Evolutionary conservation across 1,284 basidiomycete species (phyloP).

Genomic region (Sutorius eximius): DNA sequence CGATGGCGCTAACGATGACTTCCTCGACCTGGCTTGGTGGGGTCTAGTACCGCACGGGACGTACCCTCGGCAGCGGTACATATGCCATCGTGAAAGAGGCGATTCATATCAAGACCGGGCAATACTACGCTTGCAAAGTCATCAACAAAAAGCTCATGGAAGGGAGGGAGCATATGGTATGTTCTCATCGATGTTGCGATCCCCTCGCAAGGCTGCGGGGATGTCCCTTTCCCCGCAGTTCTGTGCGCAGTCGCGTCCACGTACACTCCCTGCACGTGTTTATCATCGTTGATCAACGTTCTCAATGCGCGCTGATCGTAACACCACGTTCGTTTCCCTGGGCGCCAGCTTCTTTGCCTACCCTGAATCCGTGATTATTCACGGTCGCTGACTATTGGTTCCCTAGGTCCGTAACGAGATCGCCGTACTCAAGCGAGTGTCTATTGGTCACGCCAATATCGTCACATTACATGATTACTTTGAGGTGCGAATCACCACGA

Average conservation of each 20-base stretch:
- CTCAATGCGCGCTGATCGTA: constrained; percentile 12
- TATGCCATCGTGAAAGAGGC: constrained; percentile 95
- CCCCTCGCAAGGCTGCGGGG: background rate
- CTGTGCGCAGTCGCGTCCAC: constrained; percentile 2
- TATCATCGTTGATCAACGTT: constrained; percentile 4
- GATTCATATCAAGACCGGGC: constrained; percentile 90
- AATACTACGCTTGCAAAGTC: constrained; percentile 90
- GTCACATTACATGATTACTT: constrained; percentile 97
- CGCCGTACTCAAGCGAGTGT: constrained; percentile 90
- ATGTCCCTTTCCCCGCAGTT: background rate
- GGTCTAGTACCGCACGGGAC: constrained; percentile 86
- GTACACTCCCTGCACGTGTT: background rate
- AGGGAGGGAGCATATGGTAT: constrained; percentile 85
- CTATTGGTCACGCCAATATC: constrained; percentile 86
- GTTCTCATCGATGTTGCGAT: constrained; percentile 14
- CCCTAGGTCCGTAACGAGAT: constrained; percentile 94
- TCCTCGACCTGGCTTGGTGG: constrained; percentile 2
- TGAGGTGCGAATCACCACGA: constrained; percentile 57
- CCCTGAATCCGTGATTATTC: constrained; percentile 17
- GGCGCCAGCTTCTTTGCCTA: background rate
- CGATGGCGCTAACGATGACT: constrained; percentile 13
- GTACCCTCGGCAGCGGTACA: constrained; percentile 88
- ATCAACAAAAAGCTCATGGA: constrained; percentile 99
- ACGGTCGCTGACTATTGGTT: constrained; percentile 6
- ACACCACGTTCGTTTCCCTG: background rate